A percentile compares a stretch with the other conserved stretches of the same genome.
phyloP scores from a whole-genome alignment of 495 filamentous ascomycete species.

The Penicillium goetzii region DNA sequence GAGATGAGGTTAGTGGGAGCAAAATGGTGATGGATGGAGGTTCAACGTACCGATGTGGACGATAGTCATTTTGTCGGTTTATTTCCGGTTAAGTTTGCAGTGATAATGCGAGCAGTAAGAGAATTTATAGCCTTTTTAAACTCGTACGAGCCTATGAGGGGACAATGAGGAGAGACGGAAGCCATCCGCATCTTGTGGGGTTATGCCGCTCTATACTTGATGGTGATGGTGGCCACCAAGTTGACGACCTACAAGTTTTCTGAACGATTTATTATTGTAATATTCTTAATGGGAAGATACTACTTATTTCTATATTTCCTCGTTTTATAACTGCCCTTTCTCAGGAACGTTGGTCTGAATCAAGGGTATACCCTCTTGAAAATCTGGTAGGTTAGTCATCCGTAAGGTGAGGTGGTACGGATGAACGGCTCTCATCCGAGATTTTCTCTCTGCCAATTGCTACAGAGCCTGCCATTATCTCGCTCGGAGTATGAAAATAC shows the following conservation, averaged over 20 bases:
- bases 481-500: not conserved
- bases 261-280: too few relatives aligned
- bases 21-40: not conserved
- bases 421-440: constrained; percentile 9
- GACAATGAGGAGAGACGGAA: constrained; percentile 6
- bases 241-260: not conserved
- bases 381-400: constrained; percentile 9
- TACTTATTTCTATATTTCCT: not conserved
- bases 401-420: not conserved
- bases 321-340: not conserved
- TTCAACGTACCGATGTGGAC: constrained; percentile 38
- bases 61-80: constrained; percentile 31
- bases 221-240: not conserved
- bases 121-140: not conserved
- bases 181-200: constrained; percentile 9
- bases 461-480: not conserved
- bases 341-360: too few relatives aligned
- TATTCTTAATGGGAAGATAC: not conserved
- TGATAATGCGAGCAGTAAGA: not conserved
- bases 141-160: not conserved
- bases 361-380: not conserved
- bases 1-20: not conserved
- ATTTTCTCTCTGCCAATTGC: not conserved
- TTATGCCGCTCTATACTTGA: not conserved
- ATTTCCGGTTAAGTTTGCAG: not conserved